phyloP scores from a whole-genome alignment of 192 early-diverging fungal species.

The Coemansia sp. region DNA sequence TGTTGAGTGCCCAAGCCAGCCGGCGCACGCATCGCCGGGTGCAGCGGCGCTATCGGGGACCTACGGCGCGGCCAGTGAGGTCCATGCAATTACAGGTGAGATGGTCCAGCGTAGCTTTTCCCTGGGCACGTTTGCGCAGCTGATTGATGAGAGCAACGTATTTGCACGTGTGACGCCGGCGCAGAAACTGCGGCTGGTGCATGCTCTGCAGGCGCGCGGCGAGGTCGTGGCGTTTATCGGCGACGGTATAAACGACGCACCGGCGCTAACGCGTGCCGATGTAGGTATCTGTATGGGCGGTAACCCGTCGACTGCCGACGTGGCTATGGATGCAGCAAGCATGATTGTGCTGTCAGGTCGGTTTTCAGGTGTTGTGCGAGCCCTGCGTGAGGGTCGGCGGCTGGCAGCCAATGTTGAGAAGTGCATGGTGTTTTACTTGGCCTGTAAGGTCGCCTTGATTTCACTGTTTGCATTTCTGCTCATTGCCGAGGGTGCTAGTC shows the following conservation, averaged over 20 bases:
- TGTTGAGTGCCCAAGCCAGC: conserved; percentile 8
- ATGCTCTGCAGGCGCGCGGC: conserved; percentile 37
- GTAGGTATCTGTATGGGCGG: conserved; percentile 83
- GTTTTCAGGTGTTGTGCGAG: conserved; percentile 26
- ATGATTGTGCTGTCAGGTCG: conserved; percentile 34
- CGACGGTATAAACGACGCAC: conserved; percentile 89
- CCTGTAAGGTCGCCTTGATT: conserved; percentile 36
- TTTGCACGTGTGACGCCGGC: conserved; percentile 38
- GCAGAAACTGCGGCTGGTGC: conserved; percentile 39
- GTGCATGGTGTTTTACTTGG: conserved; percentile 21
- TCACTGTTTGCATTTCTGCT: conserved; percentile 23
- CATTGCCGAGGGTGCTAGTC: conserved; percentile 19
- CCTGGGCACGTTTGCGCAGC: conserved; percentile 19
- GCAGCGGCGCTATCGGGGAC: neutral
- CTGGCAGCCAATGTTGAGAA: conserved; percentile 25
- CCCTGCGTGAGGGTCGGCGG: conserved; percentile 28
- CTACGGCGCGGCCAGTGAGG: conserved; percentile 1
- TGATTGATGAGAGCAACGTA: conserved; percentile 40
- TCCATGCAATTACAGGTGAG: conserved; percentile 41
- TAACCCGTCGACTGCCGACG: conserved; percentile 58
- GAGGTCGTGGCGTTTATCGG: conserved; percentile 55
- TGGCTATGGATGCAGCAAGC: conserved; percentile 51
- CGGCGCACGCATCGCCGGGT: neutral
- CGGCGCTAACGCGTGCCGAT: conserved; percentile 76
- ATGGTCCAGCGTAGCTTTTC: conserved; percentile 35